Conservation (phyloP, 2,329 filamentous ascomycete genomes). For the Hypoxylon sp. region DNA sequence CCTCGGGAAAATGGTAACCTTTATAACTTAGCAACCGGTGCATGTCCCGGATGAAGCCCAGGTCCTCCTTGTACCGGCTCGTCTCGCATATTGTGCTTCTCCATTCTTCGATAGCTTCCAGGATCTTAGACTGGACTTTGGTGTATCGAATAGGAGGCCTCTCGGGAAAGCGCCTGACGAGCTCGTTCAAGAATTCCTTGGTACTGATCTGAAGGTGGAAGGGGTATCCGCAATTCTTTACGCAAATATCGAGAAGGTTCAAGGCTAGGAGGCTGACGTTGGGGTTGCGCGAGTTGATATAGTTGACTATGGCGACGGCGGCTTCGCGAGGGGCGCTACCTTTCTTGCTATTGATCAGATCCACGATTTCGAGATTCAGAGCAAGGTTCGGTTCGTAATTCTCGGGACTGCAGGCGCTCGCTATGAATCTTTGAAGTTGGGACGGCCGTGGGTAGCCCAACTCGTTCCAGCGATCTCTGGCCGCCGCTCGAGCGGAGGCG, state of each 20-base stretch:
- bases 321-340: conserved; percentile 95
- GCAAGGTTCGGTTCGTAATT: conserved; percentile 99
- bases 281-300: conserved; percentile 96
- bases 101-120: conserved; percentile 99
- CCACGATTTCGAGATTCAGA: conserved; percentile 94
- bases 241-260: conserved; percentile 95
- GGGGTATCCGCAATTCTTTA: conserved; percentile 99
- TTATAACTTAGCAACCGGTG: conserved; percentile 96
- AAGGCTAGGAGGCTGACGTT: conserved; percentile 93
- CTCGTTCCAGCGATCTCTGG: conserved; percentile 91
- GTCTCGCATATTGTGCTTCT: conserved; percentile 98
- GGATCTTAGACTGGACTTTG: conserved; percentile 89
- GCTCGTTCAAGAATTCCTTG: conserved; percentile 98
- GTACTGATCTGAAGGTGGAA: conserved; percentile 99
- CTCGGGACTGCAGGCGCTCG: conserved; percentile 94
- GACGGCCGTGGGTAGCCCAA: conserved; percentile 83
- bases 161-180: conserved; percentile 95
- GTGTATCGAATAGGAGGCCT: conserved; percentile 87
- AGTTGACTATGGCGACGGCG: conserved; percentile 90
- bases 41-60: conserved; percentile 98
- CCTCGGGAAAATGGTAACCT: conserved; percentile 94
- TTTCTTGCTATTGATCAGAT: conserved; percentile 98
- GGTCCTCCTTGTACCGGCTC: conserved; percentile 95
- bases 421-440: conserved; percentile 93
- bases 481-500: conserved; percentile 93